Evolutionary conservation across 345 rosid genomes (phyloP).

Genomic region (Sisymbrium irio): DNA sequence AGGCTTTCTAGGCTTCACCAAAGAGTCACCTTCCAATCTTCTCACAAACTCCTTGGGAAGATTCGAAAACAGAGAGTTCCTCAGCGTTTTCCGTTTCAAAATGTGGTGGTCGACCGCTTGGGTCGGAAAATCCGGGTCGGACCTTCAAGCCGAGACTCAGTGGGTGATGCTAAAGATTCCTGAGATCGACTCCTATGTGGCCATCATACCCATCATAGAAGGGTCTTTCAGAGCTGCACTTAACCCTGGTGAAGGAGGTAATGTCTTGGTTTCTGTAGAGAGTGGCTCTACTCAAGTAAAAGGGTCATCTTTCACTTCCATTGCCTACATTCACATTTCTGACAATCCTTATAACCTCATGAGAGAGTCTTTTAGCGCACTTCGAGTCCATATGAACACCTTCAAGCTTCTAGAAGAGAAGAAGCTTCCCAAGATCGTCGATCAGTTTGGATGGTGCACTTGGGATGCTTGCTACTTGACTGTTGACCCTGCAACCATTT

Average conservation of each 20-base stretch:
- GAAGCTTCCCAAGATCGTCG: constrained; percentile 45
- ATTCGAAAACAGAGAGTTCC: constrained; percentile 53
- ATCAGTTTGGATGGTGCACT: constrained; percentile 97
- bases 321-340: constrained; percentile 74
- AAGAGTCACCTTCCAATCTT: constrained; percentile 41
- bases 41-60: constrained; percentile 60
- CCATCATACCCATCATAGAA: constrained; percentile 67
- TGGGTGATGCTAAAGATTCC: constrained; percentile 70
- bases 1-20: constrained; percentile 65
- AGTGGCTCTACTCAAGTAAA: constrained; percentile 59
- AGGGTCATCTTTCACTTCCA: constrained; percentile 52
- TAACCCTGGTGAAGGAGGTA: constrained; percentile 55
- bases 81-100: constrained; percentile 74
- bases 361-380: constrained; percentile 70
- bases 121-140: constrained; percentile 75
- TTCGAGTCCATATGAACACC: constrained; percentile 73
- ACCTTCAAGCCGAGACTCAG: constrained; percentile 78
- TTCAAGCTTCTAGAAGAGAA: constrained; percentile 86
- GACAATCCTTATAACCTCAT: constrained; percentile 71
- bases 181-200: constrained; percentile 51
- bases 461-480: constrained; percentile 93
- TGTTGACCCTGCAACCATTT: constrained; percentile 70
- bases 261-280: constrained; percentile 59
- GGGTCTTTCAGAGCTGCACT: constrained; percentile 68
- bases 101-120: constrained; percentile 94